A percentile compares a stretch with the other conserved stretches of the same genome.
Conservation (phyloP, 2,329 filamentous ascomycete species). For the Ophiocordyceps unilateralis region DNA sequence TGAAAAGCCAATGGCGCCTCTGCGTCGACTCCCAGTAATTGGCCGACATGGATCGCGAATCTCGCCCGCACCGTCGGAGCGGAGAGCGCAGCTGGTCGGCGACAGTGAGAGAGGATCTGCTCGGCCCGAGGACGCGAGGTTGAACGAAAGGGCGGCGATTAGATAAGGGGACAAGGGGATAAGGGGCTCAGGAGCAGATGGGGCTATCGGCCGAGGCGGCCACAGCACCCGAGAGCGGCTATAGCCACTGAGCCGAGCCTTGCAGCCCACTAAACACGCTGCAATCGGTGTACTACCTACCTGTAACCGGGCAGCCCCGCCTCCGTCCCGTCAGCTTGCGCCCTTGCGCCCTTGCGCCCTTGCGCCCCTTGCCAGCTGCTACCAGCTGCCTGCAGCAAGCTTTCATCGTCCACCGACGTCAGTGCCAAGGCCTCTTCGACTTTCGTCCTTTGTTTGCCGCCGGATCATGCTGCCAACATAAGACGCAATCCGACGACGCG, state of each 20-base stretch:
- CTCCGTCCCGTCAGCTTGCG: too few relatives aligned
- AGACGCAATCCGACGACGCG: slow-evolving; percentile 2
- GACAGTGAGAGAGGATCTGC: too few relatives aligned
- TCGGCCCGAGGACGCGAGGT: too few relatives aligned
- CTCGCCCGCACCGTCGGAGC: slow-evolving; percentile 1
- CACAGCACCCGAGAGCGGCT: too few relatives aligned
- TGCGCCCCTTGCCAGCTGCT: not conserved
- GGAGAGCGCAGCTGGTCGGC: too few relatives aligned
- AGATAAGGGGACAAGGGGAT: too few relatives aligned
- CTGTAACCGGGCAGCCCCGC: too few relatives aligned
- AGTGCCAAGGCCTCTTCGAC: not conserved
- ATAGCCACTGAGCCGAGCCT: too few relatives aligned
- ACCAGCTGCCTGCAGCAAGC: not conserved
- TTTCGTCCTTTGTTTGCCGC: not conserved
- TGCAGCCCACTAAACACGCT: not conserved
- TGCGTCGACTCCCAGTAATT: slow-evolving; percentile 97
- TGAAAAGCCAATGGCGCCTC: slow-evolving; percentile 77
- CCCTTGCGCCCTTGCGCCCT: too few relatives aligned
- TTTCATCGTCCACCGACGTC: not conserved
- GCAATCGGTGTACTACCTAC: not conserved
- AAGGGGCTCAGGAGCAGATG: too few relatives aligned
- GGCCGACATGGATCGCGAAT: slow-evolving; percentile 50
- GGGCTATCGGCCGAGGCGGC: too few relatives aligned
- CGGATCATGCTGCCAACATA: not conserved
- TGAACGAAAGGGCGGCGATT: too few relatives aligned